Evolutionary conservation across 495 filamentous ascomycete genomes (phyloP), one percentile per base, ranked within the genome.

Genomic region (Penicillium steckii): DNA sequence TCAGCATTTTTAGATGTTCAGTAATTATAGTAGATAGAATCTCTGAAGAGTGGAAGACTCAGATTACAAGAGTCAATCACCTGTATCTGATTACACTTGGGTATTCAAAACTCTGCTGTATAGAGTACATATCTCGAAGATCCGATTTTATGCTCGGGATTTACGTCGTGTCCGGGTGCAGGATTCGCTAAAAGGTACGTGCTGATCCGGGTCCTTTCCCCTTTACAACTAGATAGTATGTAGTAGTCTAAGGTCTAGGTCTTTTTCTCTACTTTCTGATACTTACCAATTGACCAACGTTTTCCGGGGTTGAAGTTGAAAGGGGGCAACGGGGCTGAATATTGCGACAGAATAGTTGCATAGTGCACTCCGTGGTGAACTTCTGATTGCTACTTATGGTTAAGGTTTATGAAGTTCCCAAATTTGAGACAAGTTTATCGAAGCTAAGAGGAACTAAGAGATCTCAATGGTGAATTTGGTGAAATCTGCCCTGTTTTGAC

Each of bases 341-440:
- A 37, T 37, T 37, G 33, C 33, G 33, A 37, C 18, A 4, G n/a
- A 37, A 37, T 4, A n/a, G 33, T 37, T 15, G 8, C 15, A 15
- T n/a, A 15, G 15, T 7, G n/a, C 33, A 37, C 8, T 37, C 8
- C n/a, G 33, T 37, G 33, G 33, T 37, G 33, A 13, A 13, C 8
- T 17, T 13, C 4, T 18, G 33, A 15, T 37, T 37, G n/a, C 15
- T 37, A 19, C n/a, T 37, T 15, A 17, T 12, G 13, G 33, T 18
- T 37, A 37, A 37, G 33, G 38, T 41, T 41, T 21, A 21, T 23
- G 32, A 4, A 21, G 12, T 41, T 8, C 38, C 18, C 38, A 41
- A 41, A 41, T 41, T 41, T 41, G 38, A 41, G 38, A 41, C 38
- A 41, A 15, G 33, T 37, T 37, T 37, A 37, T 37, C 33, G 33